Percentiles rank a stretch among this genome's conserved stretches.
phyloP scores from a whole-genome alignment of 225 moss, liverwort and hornwort species.

The Lunularia cruciata region DNA sequence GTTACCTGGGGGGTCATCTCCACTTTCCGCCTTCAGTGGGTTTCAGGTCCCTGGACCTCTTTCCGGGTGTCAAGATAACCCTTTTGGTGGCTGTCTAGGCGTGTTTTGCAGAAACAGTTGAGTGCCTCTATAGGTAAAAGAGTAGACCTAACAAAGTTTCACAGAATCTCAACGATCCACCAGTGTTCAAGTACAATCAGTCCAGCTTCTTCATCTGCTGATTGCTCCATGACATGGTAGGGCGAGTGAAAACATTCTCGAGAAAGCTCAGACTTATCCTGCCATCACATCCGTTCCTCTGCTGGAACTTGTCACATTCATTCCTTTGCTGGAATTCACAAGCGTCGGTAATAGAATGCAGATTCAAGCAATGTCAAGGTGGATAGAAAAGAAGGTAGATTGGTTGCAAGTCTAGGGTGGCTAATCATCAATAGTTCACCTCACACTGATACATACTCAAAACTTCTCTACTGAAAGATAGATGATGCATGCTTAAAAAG shows the following conservation, averaged over 20 bases:
- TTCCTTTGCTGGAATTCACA: slow-evolving; percentile 17
- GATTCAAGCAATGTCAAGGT: slow-evolving; percentile 15
- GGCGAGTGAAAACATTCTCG: slow-evolving; percentile 18
- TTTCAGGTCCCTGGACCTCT: slow-evolving; percentile 18
- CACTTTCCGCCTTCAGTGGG: slow-evolving; percentile 18
- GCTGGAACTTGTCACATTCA: slow-evolving; percentile 27
- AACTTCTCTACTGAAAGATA: slow-evolving; percentile 2
- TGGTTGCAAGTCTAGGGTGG: slow-evolving; percentile 18
- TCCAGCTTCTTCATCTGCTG: slow-evolving; percentile 26
- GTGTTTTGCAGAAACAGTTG: slow-evolving; percentile 11
- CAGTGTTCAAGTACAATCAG: slow-evolving; percentile 25
- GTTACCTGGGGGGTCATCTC: slow-evolving; percentile 15
- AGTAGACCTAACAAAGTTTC: slow-evolving; percentile 5
- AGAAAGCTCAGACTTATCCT: slow-evolving; percentile 24
- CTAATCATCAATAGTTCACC: slow-evolving; percentile 11
- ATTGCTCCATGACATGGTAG: slow-evolving; percentile 22
- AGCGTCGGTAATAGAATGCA: slow-evolving; percentile 22
- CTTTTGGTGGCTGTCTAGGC: slow-evolving; percentile 20
- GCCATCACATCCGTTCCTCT: slow-evolving; percentile 21
- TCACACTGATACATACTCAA: slow-evolving; percentile 3
- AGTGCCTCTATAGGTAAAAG: slow-evolving; percentile 9
- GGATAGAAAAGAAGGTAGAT: slow-evolving; percentile 13
- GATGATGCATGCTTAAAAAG: not conserved
- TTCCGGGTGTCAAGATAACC: slow-evolving; percentile 5
- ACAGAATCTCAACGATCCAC: slow-evolving; percentile 13